phyloP scores from a whole-genome alignment of 306 rosid species.

The Oxytropis ochrocephala region DNA sequence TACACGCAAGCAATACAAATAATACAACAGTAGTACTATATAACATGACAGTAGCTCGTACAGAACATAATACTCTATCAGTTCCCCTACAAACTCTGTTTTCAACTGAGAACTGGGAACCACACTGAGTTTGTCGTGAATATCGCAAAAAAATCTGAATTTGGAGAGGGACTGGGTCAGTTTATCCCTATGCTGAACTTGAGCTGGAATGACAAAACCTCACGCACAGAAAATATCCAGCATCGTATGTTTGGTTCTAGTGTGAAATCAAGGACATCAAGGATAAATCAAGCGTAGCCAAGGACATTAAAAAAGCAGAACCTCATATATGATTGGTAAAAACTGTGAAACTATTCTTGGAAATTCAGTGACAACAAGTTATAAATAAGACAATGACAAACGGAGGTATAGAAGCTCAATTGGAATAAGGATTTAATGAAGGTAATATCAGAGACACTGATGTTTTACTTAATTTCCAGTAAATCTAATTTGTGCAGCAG shows the following conservation, averaged over 20 bases:
- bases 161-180: background rate
- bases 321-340: slow-evolving; percentile 1
- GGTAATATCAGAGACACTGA: slow-evolving; percentile 1
- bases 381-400: slow-evolving; percentile 11
- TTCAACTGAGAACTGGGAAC: background rate
- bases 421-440: background rate
- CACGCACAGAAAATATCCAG: background rate
- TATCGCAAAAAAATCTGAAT: background rate
- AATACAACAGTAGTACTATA: background rate
- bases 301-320: background rate
- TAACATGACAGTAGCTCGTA: background rate
- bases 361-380: background rate
- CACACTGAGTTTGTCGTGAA: background rate
- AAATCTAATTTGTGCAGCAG: background rate
- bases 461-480: background rate
- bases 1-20: background rate
- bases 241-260: background rate
- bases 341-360: background rate
- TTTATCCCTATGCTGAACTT: background rate
- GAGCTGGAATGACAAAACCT: background rate
- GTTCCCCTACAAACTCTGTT: background rate
- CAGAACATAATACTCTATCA: background rate
- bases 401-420: slow-evolving; percentile 4
- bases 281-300: background rate
- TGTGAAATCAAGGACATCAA: background rate